Base-by-base conservation (phyloP, 352 stramenopile species). In the Elongisporangium senticosum region DNA sequence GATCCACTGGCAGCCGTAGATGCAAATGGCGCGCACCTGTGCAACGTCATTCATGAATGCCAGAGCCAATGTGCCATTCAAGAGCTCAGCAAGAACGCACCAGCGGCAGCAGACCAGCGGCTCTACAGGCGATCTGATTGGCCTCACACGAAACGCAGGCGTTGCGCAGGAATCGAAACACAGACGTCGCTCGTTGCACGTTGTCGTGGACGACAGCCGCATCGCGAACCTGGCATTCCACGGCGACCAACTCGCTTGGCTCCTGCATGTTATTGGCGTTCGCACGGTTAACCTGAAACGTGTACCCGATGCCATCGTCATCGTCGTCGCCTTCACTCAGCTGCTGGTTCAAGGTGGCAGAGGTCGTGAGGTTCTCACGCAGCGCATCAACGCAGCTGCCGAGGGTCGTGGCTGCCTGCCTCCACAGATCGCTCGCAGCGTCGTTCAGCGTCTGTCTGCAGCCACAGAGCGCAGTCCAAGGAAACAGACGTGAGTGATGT, bases 221-320 rank as follows among this genome's bases (percentile, higher is more conserved):
- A 21, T 83, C 59, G 28, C 14, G 20, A 6, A 87, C 71, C 23
- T 74, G 72, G 15, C 51, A 39, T 7, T 39, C 28, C 28, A 39
- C 13, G 28, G 7, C 28, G 13, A 39, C 28, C 28, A 39, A 13
- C 4, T 39, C 28, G 28, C 28, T 7, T 39, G 28, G 28, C 8
- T 39, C 28, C 28, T 39, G 28, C 5, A 39, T 39, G 7, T 33
- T 33, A 7, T 39, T 39, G 28, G 28, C 28, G 7, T 39, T 39
- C 2, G 28, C 6, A 55, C 55, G 43, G 53, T 69, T 63, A 40
- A 90, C 69, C 3, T 53, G 74, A 49, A 90, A 87, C 33, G 80
- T 87, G 66, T 90, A 94, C 43, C 80, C 69, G 14, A 92, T 59
- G 3, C 84, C 84, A 59, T 92, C 78, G 55, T 93, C 75, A 2